Percentiles rank a stretch among this genome's conserved stretches.
phyloP scores from a whole-genome alignment of 2,329 filamentous ascomycete species.

The Curvularia verruculosa region DNA sequence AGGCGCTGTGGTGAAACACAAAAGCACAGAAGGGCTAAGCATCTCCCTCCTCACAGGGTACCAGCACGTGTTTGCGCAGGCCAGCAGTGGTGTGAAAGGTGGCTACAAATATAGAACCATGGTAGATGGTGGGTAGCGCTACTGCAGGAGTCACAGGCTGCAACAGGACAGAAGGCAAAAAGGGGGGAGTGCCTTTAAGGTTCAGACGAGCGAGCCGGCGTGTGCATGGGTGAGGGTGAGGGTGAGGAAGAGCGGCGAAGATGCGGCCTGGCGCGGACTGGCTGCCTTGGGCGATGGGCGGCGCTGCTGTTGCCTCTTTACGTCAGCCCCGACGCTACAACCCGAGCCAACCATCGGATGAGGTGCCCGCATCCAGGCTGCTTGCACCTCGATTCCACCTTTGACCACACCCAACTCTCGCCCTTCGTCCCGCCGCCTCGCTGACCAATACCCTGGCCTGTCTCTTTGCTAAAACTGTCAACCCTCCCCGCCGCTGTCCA shows the following conservation, averaged over 20 bases:
- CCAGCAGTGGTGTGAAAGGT: background rate
- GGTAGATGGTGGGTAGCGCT: background rate
- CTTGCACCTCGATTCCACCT: conserved; percentile 3
- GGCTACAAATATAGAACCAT: background rate
- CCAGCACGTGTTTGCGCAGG: background rate
- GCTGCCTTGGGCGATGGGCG: background rate
- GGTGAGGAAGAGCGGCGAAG: conserved; percentile 9
- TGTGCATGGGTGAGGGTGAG: background rate
- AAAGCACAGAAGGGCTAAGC: background rate
- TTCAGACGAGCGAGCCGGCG: background rate
- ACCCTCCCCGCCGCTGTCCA: conserved; percentile 11
- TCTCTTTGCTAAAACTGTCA: background rate
- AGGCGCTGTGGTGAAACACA: background rate
- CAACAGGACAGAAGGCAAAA: background rate
- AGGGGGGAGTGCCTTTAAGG: background rate
- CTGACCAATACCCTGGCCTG: conserved; percentile 15
- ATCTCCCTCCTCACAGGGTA: background rate
- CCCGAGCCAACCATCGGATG: conserved; percentile 7
- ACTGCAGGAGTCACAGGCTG: conserved; percentile 6
- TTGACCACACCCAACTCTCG: conserved; percentile 5
- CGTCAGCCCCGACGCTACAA: conserved; percentile 8
- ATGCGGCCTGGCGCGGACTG: conserved; percentile 1
- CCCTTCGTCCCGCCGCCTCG: conserved; percentile 3
- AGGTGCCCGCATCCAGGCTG: conserved; percentile 15
- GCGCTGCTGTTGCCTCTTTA: conserved; percentile 8